These are phyloP conservation scores for Rauvolfia tetraphylla DNA, from an alignment of 257 asterid genomes.

Conservation along the genomic window DNA sequence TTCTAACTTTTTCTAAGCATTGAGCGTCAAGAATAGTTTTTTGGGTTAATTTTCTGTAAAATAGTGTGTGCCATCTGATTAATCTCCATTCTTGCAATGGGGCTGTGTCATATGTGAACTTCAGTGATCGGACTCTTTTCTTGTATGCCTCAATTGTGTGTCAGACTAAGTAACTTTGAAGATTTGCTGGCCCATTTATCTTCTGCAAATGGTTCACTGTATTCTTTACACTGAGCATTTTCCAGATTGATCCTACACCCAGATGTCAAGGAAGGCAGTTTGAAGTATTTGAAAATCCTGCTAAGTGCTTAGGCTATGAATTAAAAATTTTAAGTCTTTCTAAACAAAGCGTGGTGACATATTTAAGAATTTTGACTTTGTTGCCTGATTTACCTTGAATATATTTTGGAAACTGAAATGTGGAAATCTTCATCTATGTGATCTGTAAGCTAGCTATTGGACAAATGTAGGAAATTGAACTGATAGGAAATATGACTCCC, in stretches of 20 bases:
- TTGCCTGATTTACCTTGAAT: not conserved
- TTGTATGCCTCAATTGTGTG: not conserved
- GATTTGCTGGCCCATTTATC: not conserved
- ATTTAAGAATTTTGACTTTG: not conserved
- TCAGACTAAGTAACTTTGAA: not conserved
- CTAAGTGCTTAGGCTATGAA: not conserved
- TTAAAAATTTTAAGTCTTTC: not conserved
- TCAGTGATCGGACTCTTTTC: not conserved
- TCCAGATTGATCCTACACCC: not conserved
- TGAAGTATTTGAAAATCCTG: not conserved
- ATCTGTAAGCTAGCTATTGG: not conserved
- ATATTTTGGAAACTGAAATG: not conserved
- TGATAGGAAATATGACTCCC: not conserved
- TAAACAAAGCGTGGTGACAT: not conserved
- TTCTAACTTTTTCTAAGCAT: conserved; percentile 2
- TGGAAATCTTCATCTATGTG: not conserved
- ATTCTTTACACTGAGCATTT: not conserved
- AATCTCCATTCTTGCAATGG: not conserved
- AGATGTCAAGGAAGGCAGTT: not conserved
- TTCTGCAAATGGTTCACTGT: not conserved
- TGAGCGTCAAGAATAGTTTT: not conserved
- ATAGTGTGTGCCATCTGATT: not conserved
- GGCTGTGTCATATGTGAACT: not conserved
- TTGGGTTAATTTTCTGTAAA: not conserved
- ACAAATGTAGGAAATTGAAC: not conserved